phyloP scores from a whole-genome alignment of 1,139 yeast genomes.

The Meyerozyma athensensis region DNA sequence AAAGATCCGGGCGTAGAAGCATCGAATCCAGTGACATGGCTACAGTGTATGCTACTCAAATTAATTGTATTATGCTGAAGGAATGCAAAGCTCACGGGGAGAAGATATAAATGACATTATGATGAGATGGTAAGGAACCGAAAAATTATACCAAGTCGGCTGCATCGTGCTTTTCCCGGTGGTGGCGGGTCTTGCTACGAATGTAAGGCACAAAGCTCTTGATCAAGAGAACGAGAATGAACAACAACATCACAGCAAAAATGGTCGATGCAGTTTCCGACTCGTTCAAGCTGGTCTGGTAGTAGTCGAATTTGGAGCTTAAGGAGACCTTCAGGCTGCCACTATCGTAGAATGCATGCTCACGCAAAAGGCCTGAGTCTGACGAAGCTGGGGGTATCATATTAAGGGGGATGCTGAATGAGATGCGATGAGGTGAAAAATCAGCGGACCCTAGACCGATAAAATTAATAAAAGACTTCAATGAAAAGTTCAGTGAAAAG shows the following conservation, averaged over 20 bases:
- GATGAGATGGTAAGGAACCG: background rate
- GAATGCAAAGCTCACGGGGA: no score
- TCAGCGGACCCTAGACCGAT: background rate
- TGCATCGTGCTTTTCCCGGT: background rate
- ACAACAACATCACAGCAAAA: slow-evolving; percentile 13
- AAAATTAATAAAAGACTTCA: background rate
- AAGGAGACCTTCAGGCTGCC: slow-evolving; percentile 15
- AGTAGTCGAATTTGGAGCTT: slow-evolving; percentile 4
- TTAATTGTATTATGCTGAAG: background rate
- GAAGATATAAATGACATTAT: background rate
- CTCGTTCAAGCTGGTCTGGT: slow-evolving; percentile 5
- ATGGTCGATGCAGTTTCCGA: slow-evolving; percentile 7
- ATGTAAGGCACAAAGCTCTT: slow-evolving; percentile 10
- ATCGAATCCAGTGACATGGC: no score
- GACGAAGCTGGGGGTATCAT: slow-evolving; percentile 19
- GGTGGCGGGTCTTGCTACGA: background rate
- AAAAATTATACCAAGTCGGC: background rate
- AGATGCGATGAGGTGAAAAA: background rate
- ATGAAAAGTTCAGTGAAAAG: no score
- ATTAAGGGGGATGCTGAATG: background rate
- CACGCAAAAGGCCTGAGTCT: slow-evolving; percentile 22
- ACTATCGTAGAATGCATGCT: slow-evolving; percentile 28
- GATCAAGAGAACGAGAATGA: slow-evolving; percentile 12
- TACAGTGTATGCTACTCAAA: no score
- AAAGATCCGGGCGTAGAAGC: background rate